Evolutionary conservation across 1,139 yeast genomes (phyloP), one percentile per base, ranked within the genome.

Genomic region (Tardiomyces digboiensis): DNA sequence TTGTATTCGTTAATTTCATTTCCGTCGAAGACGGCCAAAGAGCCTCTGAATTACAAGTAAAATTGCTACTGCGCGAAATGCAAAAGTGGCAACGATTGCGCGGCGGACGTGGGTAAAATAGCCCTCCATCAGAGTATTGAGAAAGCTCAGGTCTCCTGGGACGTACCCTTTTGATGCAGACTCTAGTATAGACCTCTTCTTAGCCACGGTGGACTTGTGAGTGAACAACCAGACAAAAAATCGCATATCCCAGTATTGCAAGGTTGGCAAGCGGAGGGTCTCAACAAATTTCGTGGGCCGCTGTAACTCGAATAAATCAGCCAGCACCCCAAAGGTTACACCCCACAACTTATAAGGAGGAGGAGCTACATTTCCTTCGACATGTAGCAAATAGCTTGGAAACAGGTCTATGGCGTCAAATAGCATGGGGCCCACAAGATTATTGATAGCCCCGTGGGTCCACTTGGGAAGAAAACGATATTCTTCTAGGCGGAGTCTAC

Each of bases 301-400:
- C 6, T 58, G 39, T 10, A 59, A 38, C 38, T 62, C 63, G 19
- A 64, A 48, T 7, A 66, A 46, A 41, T 66, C 70, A 12, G 55
- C 52, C 22, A 66, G 43, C 18, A 65, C 55, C 7, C 62, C 64
- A 26, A 57, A 52, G 4, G 71, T 66, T 13, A 66, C 55, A 1
- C 71, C 71, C 71, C 71, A 66, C 26, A 62, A 52, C 46, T 56
- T 56, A 50, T 56, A 62, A 1, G 63, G 65, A 0, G 53, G 52
- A 12, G 45, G 44, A 18, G 55, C 47, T 23, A 42, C 48, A 21
- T 29, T 29, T 19, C 41, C 40, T 21, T 39, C 19, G 4, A 23
- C 20, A 7, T 16, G 33, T 5, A 26, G 10, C 5, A 26, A 16
- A 8, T 40, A 38, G 19, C 42, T 16, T 12, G 64, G 60, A 19